A percentile compares a stretch with the other conserved stretches of the same genome.
Evolutionary conservation across 2,329 filamentous ascomycete species (phyloP).

Genomic region (Apiospora phragmitis): DNA sequence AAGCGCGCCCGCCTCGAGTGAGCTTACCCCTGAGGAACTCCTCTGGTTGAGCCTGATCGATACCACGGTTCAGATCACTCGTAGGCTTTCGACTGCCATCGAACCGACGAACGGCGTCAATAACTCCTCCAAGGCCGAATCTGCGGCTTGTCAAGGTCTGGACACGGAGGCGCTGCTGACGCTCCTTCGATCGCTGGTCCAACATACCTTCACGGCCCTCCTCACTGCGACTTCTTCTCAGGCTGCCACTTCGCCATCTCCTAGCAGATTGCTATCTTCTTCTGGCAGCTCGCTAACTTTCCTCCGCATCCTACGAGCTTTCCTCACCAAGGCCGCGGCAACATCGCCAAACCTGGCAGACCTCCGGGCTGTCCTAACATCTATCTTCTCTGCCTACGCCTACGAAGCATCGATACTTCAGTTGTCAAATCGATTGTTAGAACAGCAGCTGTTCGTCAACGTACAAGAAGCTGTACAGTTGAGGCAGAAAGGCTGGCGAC

Average conservation of each 20-base stretch:
- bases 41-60: constrained; percentile 65
- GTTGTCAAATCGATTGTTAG: constrained; percentile 82
- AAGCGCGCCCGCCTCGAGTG: constrained; percentile 42
- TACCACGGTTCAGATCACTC: constrained; percentile 62
- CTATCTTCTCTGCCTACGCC: constrained; percentile 92
- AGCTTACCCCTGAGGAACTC: constrained; percentile 53
- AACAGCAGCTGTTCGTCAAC: constrained; percentile 83
- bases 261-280: constrained; percentile 35
- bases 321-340: constrained; percentile 78
- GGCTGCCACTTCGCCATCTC: constrained; percentile 27
- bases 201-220: constrained; percentile 86
- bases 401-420: constrained; percentile 90
- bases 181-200: constrained; percentile 76
- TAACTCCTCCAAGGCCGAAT: neutral
- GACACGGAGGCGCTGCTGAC: constrained; percentile 63
- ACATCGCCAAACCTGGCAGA: constrained; percentile 86
- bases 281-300: constrained; percentile 70
- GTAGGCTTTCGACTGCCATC: constrained; percentile 42
- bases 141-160: constrained; percentile 35
- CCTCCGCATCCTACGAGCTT: constrained; percentile 83
- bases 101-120: neutral
- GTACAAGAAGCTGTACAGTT: constrained; percentile 74
- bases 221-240: constrained; percentile 70
- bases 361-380: constrained; percentile 78
- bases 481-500: constrained; percentile 85